Evolutionary conservation across 2,329 filamentous ascomycete species (phyloP).

Genomic region (Pyrenophora tritici-repentis): DNA sequence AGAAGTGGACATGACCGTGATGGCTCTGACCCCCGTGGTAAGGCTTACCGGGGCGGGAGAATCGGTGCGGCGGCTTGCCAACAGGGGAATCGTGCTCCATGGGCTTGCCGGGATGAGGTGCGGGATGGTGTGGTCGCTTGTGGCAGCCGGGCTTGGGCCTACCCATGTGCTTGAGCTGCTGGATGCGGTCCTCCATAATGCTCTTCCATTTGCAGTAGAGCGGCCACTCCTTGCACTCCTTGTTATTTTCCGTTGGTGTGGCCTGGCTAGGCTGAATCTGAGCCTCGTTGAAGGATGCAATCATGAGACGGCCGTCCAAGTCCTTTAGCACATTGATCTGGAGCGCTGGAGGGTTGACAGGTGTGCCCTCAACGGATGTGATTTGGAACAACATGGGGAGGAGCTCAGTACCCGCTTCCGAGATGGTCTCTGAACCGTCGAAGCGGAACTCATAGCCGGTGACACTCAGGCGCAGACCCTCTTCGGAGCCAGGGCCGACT

Average conservation of each 20-base stretch:
- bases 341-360: conserved; percentile 40
- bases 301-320: conserved; percentile 43
- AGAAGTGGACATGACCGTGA: conserved; percentile 28
- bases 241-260: conserved; percentile 20
- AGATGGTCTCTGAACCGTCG: conserved; percentile 42
- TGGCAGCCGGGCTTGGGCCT: conserved; percentile 43
- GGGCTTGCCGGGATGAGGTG: conserved; percentile 26
- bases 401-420: conserved; percentile 45
- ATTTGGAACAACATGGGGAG: conserved; percentile 47
- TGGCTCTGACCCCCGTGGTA: conserved; percentile 24
- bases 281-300: conserved; percentile 43
- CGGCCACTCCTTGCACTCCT: conserved; percentile 46
- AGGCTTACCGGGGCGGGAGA: conserved; percentile 36
- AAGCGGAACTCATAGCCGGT: conserved; percentile 45
- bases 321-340: conserved; percentile 47
- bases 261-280: conserved; percentile 25
- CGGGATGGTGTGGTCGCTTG: conserved; percentile 31
- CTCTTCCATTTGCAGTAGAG: conserved; percentile 51
- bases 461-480: conserved; percentile 39
- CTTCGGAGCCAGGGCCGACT: conserved; percentile 33
- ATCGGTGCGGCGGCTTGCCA: conserved; percentile 44
- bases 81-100: conserved; percentile 36
- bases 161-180: conserved; percentile 42
- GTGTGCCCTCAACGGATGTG: conserved; percentile 39
- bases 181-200: conserved; percentile 42